Base-by-base conservation (phyloP, 2,329 filamentous ascomycete species). In the Fusarium sp. region DNA sequence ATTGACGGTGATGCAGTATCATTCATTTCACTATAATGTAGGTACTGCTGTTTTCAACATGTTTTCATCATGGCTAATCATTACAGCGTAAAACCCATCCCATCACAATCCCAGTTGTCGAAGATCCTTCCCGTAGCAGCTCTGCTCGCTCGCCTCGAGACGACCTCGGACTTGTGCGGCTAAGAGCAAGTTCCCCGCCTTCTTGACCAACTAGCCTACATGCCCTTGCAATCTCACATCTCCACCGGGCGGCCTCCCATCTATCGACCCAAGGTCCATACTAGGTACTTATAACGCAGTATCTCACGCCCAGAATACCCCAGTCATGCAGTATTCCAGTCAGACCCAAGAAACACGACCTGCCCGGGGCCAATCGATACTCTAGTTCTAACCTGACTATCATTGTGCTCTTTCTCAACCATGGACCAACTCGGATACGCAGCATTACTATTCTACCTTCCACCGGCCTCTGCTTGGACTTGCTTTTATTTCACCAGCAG, bases 231-330 rank as follows among this genome's bases (percentile, higher is more conserved):
- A 51, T 28, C 28, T 38, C 38, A 44, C 15, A 40, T 59, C 53
- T 69, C 67, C 39, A 55, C 67, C 52, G 31, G 43, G 50, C 56
- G 67, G 67, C 67, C 67, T 69, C 67, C 49, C 49, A 54, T 51
- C 43, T 38, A 46, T 26, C 49, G 21, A 60, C 50, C 43, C 34
- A 46, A 60, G 44, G 45, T 15, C 47, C n/a, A n/a, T 46, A n/a
- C 45, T 44, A 17, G 21, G 28, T 42, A 60, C 57, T 57, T 65
- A 65, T 60, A 65, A 39, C 61, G 24, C 24, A 40, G 28, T 42
- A 47, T 65, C 40, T 65, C 36, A 60, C 53, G 15, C 44, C 31
- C 19, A 42, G 21, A 57, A 21, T 24, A 38, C 24, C 33, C 24
- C 47, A 34, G 19, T 31, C 31, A 28, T 22, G 11, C 43, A 49